These are phyloP conservation scores for Eucalyptus fibrosa DNA, from an alignment of 345 rosid genomes.

Conservation along the genomic window DNA sequence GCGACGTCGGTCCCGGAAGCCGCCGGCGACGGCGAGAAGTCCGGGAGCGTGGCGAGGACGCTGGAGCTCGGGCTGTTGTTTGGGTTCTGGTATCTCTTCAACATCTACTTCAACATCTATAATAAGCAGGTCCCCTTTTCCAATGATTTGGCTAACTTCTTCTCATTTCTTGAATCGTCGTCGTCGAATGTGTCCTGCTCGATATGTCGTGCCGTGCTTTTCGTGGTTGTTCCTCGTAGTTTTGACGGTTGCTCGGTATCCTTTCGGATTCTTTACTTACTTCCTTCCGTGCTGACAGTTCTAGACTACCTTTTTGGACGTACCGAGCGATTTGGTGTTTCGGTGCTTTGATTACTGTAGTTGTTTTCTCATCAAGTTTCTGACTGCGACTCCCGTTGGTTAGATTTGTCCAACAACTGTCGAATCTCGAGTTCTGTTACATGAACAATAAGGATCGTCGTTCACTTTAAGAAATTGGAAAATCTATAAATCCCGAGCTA, in stretches of 20 bases:
- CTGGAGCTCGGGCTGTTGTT: conserved; percentile 67
- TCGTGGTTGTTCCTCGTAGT: neutral
- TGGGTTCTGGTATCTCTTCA: conserved; percentile 84
- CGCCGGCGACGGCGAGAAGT: conserved; percentile 34
- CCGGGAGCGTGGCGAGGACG: conserved; percentile 24
- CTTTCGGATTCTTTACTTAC: neutral
- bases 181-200: neutral
- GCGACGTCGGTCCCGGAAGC: conserved; percentile 61
- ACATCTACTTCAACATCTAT: conserved; percentile 98
- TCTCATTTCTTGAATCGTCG: neutral
- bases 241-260: neutral
- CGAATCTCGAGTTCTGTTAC: neutral
- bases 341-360: neutral
- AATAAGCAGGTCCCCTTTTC: conserved; percentile 81
- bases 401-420: neutral
- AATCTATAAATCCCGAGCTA: neutral
- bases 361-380: neutral
- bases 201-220: neutral
- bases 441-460: neutral
- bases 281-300: neutral
- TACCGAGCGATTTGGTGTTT: neutral
- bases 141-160: neutral
- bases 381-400: neutral
- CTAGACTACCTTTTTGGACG: neutral
- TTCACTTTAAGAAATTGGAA: neutral